These are phyloP conservation scores for Hemisphaericaspora nanyangensis DNA, from an alignment of 805 yeast species.

Conservation along the genomic window DNA sequence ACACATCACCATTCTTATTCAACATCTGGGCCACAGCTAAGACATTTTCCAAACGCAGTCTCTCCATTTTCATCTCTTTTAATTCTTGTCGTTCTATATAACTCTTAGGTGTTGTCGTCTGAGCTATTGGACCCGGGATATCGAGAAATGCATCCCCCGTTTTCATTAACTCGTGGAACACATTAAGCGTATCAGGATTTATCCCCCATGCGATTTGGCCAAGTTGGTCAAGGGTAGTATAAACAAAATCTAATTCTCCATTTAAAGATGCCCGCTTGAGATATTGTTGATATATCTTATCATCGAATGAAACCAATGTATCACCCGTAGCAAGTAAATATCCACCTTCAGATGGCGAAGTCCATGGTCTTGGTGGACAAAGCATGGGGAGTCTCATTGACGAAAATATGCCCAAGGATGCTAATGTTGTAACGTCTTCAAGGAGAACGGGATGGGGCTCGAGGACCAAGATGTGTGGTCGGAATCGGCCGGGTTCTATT, in stretches of 20 bases:
- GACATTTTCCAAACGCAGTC: slow-evolving; percentile 13
- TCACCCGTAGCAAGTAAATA: slow-evolving; percentile 23
- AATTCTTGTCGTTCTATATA: neutral
- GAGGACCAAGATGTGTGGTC: slow-evolving; percentile 9
- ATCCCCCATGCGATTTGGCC: slow-evolving; percentile 35
- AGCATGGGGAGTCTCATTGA: slow-evolving; percentile 40
- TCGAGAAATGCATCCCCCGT: slow-evolving; percentile 18
- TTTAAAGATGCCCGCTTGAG: slow-evolving; percentile 22
- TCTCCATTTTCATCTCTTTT: neutral
- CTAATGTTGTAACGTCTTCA: too few species aligned
- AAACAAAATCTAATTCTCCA: slow-evolving; percentile 31
- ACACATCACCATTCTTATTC: slow-evolving; percentile 28
- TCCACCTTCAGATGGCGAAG: slow-evolving; percentile 31
- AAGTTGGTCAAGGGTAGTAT: slow-evolving; percentile 23
- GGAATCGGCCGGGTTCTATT: too few species aligned
- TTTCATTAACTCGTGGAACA: slow-evolving; percentile 19
- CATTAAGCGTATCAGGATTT: slow-evolving; percentile 20
- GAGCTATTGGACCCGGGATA: slow-evolving; percentile 18
- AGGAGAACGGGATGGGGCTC: slow-evolving; percentile 23
- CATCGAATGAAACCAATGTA: slow-evolving; percentile 18
- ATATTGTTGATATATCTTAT: slow-evolving; percentile 14
- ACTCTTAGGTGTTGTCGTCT: neutral
- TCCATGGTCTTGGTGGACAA: slow-evolving; percentile 35
- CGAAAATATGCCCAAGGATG: too few species aligned
- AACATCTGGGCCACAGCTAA: slow-evolving; percentile 21